A percentile compares a stretch with the other conserved stretches of the same genome.
These are phyloP conservation scores for Pseudocercospora macadamiae DNA, from an alignment of 2,329 filamentous ascomycete genomes.

Conservation along the genomic window DNA sequence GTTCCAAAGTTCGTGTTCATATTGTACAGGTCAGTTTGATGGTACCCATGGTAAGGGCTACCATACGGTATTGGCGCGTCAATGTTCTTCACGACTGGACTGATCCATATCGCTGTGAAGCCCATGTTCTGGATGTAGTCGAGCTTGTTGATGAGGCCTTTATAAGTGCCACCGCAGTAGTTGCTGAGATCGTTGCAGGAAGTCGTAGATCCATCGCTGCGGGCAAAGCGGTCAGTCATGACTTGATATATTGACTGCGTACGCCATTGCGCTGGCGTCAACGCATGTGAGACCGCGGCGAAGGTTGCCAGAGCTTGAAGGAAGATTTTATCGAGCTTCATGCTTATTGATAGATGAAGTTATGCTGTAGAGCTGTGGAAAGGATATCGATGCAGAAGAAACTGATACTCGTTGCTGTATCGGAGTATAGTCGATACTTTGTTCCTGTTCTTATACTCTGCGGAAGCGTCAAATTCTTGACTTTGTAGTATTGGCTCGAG, in stretches of 20 bases:
- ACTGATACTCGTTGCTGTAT: no score
- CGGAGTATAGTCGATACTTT: no score
- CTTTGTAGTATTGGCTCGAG: no score
- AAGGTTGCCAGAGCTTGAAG: constrained; percentile 9
- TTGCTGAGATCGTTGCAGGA: constrained; percentile 44
- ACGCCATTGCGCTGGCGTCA: constrained; percentile 39
- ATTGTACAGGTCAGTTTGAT: constrained; percentile 16
- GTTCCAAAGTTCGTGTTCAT: constrained; percentile 53
- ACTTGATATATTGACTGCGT: constrained; percentile 62
- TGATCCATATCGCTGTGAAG: constrained; percentile 47
- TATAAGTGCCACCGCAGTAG: constrained; percentile 55
- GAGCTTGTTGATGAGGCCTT: constrained; percentile 47
- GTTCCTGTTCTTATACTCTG: no score
- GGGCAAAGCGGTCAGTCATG: constrained; percentile 60
- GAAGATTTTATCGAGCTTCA: neutral
- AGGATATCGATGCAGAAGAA: no score
- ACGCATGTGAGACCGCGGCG: constrained; percentile 6
- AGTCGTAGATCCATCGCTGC: constrained; percentile 50
- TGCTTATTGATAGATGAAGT: neutral
- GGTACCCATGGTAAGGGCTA: constrained; percentile 46
- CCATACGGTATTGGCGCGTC: constrained; percentile 41
- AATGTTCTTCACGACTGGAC: constrained; percentile 47
- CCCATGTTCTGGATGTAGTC: constrained; percentile 56
- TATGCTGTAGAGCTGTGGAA: no score
- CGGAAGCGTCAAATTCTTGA: no score